Percentiles rank a stretch among this genome's conserved stretches.
phyloP scores from a whole-genome alignment of 208 protist genomes.

The Naegleria fowleri region DNA sequence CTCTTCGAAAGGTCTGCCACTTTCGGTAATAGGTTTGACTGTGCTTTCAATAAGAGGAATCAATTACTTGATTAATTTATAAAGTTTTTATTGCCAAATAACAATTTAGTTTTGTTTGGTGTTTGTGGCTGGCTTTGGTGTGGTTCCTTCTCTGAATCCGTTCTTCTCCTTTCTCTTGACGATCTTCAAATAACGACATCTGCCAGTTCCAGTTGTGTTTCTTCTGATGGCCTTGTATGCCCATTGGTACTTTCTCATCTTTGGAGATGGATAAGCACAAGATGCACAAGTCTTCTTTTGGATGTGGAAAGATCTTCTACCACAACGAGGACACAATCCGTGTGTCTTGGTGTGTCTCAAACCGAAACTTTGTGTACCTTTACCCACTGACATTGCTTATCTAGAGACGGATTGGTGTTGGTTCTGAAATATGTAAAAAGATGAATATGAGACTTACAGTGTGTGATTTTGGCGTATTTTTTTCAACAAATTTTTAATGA shows the following conservation, averaged over 20 bases:
- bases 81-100: background rate
- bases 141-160: slow-evolving; percentile 79
- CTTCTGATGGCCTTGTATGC: slow-evolving; percentile 93
- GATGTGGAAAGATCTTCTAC: slow-evolving; percentile 89
- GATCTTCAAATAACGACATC: slow-evolving; percentile 93
- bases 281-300: slow-evolving; percentile 94
- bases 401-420: background rate
- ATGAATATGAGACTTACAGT: no score
- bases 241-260: slow-evolving; percentile 88
- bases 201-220: slow-evolving; percentile 94
- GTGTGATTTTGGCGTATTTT: no score
- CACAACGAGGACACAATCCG: slow-evolving; percentile 95
- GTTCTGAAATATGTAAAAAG: no score
- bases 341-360: slow-evolving; percentile 84
- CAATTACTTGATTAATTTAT: background rate
- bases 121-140: background rate
- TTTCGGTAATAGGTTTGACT: background rate
- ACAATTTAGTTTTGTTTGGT: background rate
- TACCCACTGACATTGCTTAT: slow-evolving; percentile 50
- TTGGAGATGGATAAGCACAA: slow-evolving; percentile 93
- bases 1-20: background rate
- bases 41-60: background rate
- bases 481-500: no score
- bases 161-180: slow-evolving; percentile 92
- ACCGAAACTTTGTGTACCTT: slow-evolving; percentile 76